phyloP scores from a whole-genome alignment of 1,139 yeast species.

The Nakaseomyces nivariensis region DNA sequence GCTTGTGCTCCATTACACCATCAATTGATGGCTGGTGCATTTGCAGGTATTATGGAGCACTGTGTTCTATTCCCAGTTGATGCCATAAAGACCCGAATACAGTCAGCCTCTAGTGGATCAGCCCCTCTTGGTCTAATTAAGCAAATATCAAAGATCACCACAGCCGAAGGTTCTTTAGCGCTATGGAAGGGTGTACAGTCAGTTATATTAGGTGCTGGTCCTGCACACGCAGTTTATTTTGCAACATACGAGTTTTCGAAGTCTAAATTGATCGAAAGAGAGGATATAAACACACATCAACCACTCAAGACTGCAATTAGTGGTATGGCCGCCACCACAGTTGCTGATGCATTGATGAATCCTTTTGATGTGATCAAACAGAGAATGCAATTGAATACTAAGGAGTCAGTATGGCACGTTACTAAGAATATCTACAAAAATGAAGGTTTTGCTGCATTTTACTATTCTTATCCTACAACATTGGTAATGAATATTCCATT shows the following conservation, averaged over 20 bases:
- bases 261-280: constrained; percentile 24
- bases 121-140: constrained; percentile 38
- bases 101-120: constrained; percentile 31
- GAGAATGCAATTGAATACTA: constrained; percentile 52
- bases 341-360: constrained; percentile 93
- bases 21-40: constrained; percentile 86
- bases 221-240: constrained; percentile 96
- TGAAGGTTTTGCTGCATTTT: constrained; percentile 82
- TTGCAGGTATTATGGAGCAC: constrained; percentile 98
- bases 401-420: constrained; percentile 29
- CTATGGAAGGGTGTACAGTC: constrained; percentile 94
- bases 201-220: constrained; percentile 96
- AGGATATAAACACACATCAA: constrained; percentile 29
- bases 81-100: constrained; percentile 93
- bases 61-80: constrained; percentile 95
- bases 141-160: constrained; percentile 63
- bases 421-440: constrained; percentile 44
- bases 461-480: constrained; percentile 91
- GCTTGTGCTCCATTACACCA: constrained; percentile 75
- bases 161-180: constrained; percentile 84
- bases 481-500: constrained; percentile 88
- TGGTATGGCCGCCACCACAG: constrained; percentile 90
- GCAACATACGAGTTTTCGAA: constrained; percentile 90
- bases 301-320: constrained; percentile 78
- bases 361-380: constrained; percentile 96